Evolutionary conservation across 1,284 basidiomycete species (phyloP), one percentile per base, ranked within the genome.

Genomic region (Kalmanozyma brasiliensis): DNA sequence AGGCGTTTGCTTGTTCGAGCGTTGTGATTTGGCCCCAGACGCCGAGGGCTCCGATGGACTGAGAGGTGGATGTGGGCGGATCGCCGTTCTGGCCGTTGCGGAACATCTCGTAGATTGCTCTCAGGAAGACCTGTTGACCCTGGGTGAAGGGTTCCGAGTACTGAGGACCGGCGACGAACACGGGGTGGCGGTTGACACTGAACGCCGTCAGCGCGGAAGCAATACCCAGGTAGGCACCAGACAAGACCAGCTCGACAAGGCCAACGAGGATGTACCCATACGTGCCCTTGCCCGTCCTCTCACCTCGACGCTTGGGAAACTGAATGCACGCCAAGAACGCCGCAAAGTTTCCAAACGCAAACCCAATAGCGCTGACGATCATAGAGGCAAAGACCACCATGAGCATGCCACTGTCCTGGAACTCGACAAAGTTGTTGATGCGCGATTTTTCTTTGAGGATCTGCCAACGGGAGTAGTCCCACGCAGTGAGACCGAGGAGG

Each of bases 211-310:
- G 49, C 4, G 74, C 74, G 1, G 63, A 34, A 0, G 73, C 73
- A 9, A 71, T 63, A 37, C 71, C 75, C 16, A 68, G 34, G 9
- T 42, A 72, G 1, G 74, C 74, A 16, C 74, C 75, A 19, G 47
- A 51, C 13, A 76, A 58, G 2, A 67, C 6, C 11, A 77, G 37
- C 17, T 70, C 62, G 13, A 64, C 60, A 24, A 77, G 26, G 0
- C 75, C 75, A 4, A 74, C 64, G 0, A 77, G 32, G 20, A 74
- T 35, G 45, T 73, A 76, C 0, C 63, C 73, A 9, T 56, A 63
- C 6, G 75, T 77, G 17, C 75, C 75, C 42, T 76, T 77, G 14
- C 75, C 75, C 4, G 69, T 65, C 9, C 74, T 36, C 48, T 77
- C 74, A 30, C 75, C 75, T 1, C 70, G 35, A 19, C 74, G 46